These are phyloP conservation scores for Curvularia sp. DNA, from an alignment of 2,329 filamentous ascomycete genomes.

Conservation along the genomic window DNA sequence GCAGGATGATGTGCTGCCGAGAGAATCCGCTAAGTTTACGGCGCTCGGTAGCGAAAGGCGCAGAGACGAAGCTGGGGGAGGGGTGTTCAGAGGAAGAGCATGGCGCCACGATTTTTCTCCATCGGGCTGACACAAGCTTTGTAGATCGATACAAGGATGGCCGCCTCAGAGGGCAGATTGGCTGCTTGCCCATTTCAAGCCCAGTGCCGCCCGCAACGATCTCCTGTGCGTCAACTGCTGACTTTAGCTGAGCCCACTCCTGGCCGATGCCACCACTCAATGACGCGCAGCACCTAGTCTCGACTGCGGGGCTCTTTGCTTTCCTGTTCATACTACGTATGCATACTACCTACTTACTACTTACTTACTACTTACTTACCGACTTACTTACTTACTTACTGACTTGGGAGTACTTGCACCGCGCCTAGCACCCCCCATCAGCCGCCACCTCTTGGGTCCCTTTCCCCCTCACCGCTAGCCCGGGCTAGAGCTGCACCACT, in stretches of 20 bases:
- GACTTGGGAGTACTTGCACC: too few relatives aligned
- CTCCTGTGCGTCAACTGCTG: conserved; percentile 29
- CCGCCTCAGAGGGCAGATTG: conserved; percentile 16
- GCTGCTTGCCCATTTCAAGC: conserved; percentile 20
- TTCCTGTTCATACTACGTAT: not conserved
- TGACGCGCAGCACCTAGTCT: conserved; percentile 35
- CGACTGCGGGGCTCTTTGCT: conserved; percentile 5
- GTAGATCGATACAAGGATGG: conserved; percentile 32
- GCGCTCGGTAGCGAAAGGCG: conserved; percentile 36
- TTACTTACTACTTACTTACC: too few relatives aligned
- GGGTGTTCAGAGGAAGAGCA: conserved; percentile 10
- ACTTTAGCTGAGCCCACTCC: conserved; percentile 13
- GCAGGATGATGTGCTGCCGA: conserved; percentile 34
- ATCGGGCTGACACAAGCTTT: conserved; percentile 47
- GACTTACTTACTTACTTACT: too few relatives aligned
- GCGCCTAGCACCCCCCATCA: too few relatives aligned
- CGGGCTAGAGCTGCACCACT: conserved; percentile 8
- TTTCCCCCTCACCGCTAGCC: conserved; percentile 8
- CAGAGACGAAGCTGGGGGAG: conserved; percentile 23
- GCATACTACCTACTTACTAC: not conserved
- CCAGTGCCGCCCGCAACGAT: conserved; percentile 33
- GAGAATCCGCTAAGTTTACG: conserved; percentile 26
- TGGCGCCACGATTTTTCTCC: conserved; percentile 20
- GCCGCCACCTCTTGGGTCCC: too few relatives aligned
- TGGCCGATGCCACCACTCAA: conserved; percentile 4